Evolutionary conservation across 2,329 filamentous ascomycete species (phyloP).

Genomic region (Pseudonectria foliicola): DNA sequence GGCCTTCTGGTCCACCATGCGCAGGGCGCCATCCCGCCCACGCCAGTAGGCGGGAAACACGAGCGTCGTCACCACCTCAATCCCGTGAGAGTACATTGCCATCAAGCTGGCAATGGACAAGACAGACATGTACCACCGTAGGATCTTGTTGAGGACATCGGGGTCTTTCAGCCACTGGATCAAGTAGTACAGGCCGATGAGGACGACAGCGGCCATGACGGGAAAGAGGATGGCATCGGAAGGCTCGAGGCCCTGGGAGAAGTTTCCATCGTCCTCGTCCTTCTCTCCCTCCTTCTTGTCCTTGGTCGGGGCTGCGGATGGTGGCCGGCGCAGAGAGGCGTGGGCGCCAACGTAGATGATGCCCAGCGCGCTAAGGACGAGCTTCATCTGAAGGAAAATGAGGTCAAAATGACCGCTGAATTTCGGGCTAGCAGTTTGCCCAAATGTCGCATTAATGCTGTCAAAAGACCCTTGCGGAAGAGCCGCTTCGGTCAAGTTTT

Average conservation of each 20-base stretch:
- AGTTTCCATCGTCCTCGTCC: constrained; percentile 43
- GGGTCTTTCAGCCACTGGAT: constrained; percentile 86
- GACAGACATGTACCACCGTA: constrained; percentile 76
- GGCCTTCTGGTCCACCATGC: constrained; percentile 35
- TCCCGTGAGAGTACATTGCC: constrained; percentile 63
- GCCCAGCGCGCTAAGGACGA: constrained; percentile 61
- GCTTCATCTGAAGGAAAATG: constrained; percentile 39
- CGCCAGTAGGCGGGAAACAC: constrained; percentile 69
- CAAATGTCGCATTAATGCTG: constrained; percentile 22
- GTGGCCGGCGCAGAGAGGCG: constrained; percentile 75
- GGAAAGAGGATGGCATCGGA: constrained; percentile 83
- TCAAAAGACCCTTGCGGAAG: constrained; percentile 18
- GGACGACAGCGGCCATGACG: constrained; percentile 62
- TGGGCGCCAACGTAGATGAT: constrained; percentile 82
- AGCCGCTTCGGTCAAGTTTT: constrained; percentile 14
- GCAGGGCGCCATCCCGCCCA: constrained; percentile 33
- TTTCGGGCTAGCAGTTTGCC: constrained; percentile 18
- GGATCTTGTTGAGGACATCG: constrained; percentile 69
- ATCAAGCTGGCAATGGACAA: constrained; percentile 73
- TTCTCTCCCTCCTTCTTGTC: constrained; percentile 36
- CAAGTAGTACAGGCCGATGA: constrained; percentile 75
- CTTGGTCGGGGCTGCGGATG: constrained; percentile 62
- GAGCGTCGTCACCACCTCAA: constrained; percentile 58
- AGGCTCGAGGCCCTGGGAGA: constrained; percentile 46
- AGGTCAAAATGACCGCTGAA: constrained; percentile 32